Conservation (phyloP, 1,139 yeast species). For the Candida labiduridarum region DNA sequence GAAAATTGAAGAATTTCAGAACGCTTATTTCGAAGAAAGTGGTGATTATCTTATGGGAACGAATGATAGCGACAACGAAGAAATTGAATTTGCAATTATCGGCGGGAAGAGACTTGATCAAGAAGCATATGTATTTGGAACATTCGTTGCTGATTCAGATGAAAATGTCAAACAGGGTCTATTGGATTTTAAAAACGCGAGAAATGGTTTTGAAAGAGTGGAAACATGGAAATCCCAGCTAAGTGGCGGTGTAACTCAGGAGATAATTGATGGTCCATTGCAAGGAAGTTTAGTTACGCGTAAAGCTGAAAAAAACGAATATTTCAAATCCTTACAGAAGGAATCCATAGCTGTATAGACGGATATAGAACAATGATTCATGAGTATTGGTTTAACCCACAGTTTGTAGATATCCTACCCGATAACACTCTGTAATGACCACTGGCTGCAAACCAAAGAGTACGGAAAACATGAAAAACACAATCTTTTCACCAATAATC, state of each 20-base stretch:
- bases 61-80: conserved; percentile 37
- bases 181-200: conserved; percentile 65
- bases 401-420: too few species aligned
- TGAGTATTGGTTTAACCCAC: too few species aligned
- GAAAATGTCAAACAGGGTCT: conserved; percentile 69
- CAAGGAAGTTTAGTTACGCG: conserved; percentile 37
- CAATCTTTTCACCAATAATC: too few species aligned
- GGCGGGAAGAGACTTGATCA: conserved; percentile 83
- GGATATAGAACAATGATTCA: neutral
- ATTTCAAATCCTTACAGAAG: conserved; percentile 17
- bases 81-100: conserved; percentile 59
- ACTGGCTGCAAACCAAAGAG: too few species aligned
- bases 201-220: conserved; percentile 76
- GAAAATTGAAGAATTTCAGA: conserved; percentile 47
- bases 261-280: conserved; percentile 44
- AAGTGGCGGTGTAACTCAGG: conserved; percentile 57
- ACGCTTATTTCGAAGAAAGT: conserved; percentile 66
- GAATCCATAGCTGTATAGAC: neutral
- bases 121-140: conserved; percentile 84
- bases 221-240: conserved; percentile 70
- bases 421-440: too few species aligned
- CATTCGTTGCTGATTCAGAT: conserved; percentile 73
- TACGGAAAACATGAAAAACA: too few species aligned
- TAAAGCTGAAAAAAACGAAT: conserved; percentile 30
- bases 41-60: conserved; percentile 60